Conservation (phyloP, 1,284 basidiomycete genomes). For the Ustilago cynodontis region DNA sequence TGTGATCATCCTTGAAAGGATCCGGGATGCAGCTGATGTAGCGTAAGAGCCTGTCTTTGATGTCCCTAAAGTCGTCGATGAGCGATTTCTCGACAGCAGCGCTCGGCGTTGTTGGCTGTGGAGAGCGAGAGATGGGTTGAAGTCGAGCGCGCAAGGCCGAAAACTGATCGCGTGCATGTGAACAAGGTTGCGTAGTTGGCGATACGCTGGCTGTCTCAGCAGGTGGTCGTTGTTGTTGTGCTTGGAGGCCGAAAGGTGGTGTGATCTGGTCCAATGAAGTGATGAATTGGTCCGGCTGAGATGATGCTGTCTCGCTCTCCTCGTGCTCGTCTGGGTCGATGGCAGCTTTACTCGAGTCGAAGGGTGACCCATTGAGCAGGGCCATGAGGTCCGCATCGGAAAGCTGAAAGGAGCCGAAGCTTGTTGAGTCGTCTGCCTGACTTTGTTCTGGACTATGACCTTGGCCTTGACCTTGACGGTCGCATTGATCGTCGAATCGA, state of each 20-base stretch:
- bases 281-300: background rate
- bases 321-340: slow-evolving; percentile 13
- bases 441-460: no score
- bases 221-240: no score
- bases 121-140: no score
- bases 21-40: slow-evolving; percentile 1
- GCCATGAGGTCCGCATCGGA: slow-evolving; percentile 19
- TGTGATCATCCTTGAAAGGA: slow-evolving; percentile 1
- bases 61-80: background rate
- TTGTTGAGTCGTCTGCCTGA: background rate
- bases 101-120: no score
- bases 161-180: background rate
- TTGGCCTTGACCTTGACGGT: no score
- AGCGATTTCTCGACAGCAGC: no score
- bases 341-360: slow-evolving; percentile 22
- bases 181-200: no score
- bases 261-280: slow-evolving; percentile 10
- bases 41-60: slow-evolving; percentile 1
- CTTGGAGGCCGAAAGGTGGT: background rate
- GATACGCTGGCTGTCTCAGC: no score
- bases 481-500: no score
- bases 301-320: no score
- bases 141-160: slow-evolving; percentile 16
- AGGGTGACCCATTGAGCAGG: slow-evolving; percentile 18
- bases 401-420: slow-evolving; percentile 6